Evolutionary conservation across 805 yeast species (phyloP).

Genomic region (Candida tammaniensis): DNA sequence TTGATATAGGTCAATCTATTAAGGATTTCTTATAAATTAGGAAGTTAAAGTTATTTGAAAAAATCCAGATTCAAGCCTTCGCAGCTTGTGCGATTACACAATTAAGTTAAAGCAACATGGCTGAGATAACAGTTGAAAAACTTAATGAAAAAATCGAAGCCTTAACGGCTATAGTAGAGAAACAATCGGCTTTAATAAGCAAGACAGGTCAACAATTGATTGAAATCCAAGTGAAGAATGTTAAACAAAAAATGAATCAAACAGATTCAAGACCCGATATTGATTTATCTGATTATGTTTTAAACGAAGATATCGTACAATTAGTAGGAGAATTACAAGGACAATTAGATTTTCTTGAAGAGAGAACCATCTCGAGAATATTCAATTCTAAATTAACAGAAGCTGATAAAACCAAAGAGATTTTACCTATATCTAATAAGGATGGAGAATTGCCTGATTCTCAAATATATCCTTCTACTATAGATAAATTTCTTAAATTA

Average conservation of each 20-base stretch:
- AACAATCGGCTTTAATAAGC: slow-evolving; percentile 63
- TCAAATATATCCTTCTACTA: slow-evolving; percentile 55
- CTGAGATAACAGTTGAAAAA: slow-evolving; percentile 16
- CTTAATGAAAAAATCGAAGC: slow-evolving; percentile 48
- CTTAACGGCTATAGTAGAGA: slow-evolving; percentile 53
- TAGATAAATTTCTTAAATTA: slow-evolving; percentile 50
- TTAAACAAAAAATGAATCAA: slow-evolving; percentile 35
- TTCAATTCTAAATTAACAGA: slow-evolving; percentile 54
- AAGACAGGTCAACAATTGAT: slow-evolving; percentile 80
- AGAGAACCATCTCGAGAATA: slow-evolving; percentile 68
- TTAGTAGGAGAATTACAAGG: slow-evolving; percentile 88
- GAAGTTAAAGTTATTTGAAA: too few relatives aligned
- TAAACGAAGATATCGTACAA: slow-evolving; percentile 82
- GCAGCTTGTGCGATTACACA: too few relatives aligned
- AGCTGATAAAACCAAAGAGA: slow-evolving; percentile 29
- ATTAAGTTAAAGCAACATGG: too few relatives aligned
- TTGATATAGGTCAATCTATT: too few relatives aligned
- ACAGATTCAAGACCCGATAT: slow-evolving; percentile 16
- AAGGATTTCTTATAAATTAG: too few relatives aligned
- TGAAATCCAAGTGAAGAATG: slow-evolving; percentile 60
- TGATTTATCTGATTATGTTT: slow-evolving; percentile 59
- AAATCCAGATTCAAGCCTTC: too few relatives aligned
- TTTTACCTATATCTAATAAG: slow-evolving; percentile 74
- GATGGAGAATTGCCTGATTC: slow-evolving; percentile 69
- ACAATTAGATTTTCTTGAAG: slow-evolving; percentile 77